Percentiles rank a stretch among this genome's conserved stretches.
phyloP scores from a whole-genome alignment of 768 basidiomycete genomes.

The Tricholoma furcatifolium region DNA sequence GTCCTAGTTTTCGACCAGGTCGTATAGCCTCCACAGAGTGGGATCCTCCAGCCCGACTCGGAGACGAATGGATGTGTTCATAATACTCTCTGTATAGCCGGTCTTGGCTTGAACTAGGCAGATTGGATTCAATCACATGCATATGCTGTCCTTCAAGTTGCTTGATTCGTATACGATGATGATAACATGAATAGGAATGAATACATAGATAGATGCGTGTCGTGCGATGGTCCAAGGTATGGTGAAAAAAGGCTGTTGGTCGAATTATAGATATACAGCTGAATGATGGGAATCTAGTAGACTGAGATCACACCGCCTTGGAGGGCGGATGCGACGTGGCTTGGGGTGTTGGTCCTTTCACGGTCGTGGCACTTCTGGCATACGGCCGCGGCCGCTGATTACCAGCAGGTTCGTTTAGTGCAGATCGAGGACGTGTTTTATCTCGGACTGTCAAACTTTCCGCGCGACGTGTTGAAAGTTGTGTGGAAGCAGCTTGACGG shows the following conservation, averaged over 20 bases:
- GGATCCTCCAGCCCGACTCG: too few relatives aligned
- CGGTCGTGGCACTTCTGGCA: neutral
- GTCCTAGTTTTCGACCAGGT: too few relatives aligned
- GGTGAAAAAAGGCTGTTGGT: neutral
- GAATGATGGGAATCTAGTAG: slow-evolving; percentile 5
- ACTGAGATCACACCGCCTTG: neutral
- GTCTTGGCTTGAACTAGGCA: too few relatives aligned
- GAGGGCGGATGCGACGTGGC: neutral
- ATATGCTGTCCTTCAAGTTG: neutral
- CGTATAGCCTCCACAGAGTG: too few relatives aligned
- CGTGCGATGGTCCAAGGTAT: slow-evolving; percentile 1
- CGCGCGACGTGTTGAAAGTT: neutral
- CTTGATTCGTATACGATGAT: neutral
- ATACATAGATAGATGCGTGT: slow-evolving; percentile 5
- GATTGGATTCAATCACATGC: too few relatives aligned
- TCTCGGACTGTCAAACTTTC: neutral
- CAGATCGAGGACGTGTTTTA: slow-evolving; percentile 3
- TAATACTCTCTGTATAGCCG: too few relatives aligned
- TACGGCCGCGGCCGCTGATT: neutral
- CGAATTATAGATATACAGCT: slow-evolving; percentile 8
- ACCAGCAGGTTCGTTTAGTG: neutral
- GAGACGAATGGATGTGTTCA: too few relatives aligned
- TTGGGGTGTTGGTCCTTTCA: neutral
- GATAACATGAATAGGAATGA: neutral
- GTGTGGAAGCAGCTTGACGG: slow-evolving; percentile 8